Evolutionary conservation across 2,329 filamentous ascomycete species (phyloP), one percentile per base, ranked within the genome.

Genomic region (Chrysoporthe deuterocubensis): DNA sequence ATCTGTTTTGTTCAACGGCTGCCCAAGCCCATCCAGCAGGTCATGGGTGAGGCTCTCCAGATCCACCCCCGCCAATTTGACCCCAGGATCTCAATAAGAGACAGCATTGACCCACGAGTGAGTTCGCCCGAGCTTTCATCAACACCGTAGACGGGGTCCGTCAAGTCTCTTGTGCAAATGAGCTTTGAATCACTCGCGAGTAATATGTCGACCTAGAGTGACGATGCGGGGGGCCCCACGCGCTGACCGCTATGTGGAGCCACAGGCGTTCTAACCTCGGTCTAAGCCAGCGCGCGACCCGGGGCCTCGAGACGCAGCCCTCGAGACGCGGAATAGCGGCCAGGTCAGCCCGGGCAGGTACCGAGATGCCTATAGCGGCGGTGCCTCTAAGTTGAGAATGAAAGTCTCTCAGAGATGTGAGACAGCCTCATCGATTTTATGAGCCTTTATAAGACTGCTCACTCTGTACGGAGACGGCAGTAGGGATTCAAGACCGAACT

Each of bases 291-390:
- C 42, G 34, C 8, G 32, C 26, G 59, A 21, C 14, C 9, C 26
- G 32, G 8, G 14, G 9, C 65, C 66, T 62, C 66, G 40, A 65
- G 66, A 67, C 62, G 65, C 59, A 52, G 60, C 6, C 60, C 14
- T 57, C 50, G 65, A 58, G 42, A 57, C 21, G 43, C n/a, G 7
- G 50, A 11, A 26, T 26, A 66, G 21, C 42, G 40, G 46, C 16
- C 18, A 62, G 21, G 46, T 32, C 50, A 54, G 50, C 14, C 6
- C 42, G 32, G 21, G 8, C 21, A 44, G 32, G 4, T 26, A 18
- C 26, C 9, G 46, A 14, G 34, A 50, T 14, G n/a, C 13, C 13
- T 4, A 13, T 11, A 32, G 21, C 14, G n/a, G 48, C 21, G 48
- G 21, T 21, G 32, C 26, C 42, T 26, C 13, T 42, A 40, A 8